A percentile compares a stretch with the other conserved stretches of the same genome.
Conservation (phyloP, 2,329 filamentous ascomycete species). For the Cercospora nicotianae region DNA sequence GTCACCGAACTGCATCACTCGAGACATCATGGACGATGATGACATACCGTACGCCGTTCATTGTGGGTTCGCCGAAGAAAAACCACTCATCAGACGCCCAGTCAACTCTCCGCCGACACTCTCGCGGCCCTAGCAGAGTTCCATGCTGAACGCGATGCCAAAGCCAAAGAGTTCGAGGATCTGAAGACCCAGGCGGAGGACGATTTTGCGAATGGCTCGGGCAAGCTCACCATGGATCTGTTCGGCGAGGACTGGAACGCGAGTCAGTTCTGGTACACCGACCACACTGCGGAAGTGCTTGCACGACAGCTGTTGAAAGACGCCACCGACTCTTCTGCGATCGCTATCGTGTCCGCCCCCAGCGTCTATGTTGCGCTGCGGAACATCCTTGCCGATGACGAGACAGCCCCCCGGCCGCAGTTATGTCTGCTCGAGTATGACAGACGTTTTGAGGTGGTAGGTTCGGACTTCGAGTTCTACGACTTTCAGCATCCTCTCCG, state of each 20-base stretch:
- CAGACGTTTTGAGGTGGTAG: constrained; percentile 69
- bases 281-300: constrained; percentile 65
- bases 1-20: constrained; percentile 9
- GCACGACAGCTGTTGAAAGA: constrained; percentile 66
- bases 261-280: constrained; percentile 71
- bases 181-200: constrained; percentile 63
- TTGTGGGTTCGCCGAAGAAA: constrained; percentile 5
- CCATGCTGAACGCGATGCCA: constrained; percentile 69
- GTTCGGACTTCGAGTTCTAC: constrained; percentile 73
- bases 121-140: constrained; percentile 72
- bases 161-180: constrained; percentile 65
- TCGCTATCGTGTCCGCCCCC: constrained; percentile 72
- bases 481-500: constrained; percentile 70
- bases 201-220: constrained; percentile 41
- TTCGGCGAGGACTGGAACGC: constrained; percentile 83
- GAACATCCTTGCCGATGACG: constrained; percentile 52
- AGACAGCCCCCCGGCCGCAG: constrained; percentile 51
- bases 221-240: constrained; percentile 61
- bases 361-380: constrained; percentile 76
- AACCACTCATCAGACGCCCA: constrained; percentile 38
- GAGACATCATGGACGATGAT: constrained; percentile 27
- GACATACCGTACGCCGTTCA: constrained; percentile 26
- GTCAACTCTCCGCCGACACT: constrained; percentile 64
- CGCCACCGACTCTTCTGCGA: constrained; percentile 53
- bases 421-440: constrained; percentile 73